Base-by-base conservation (phyloP, 371 early-diverging fungal genomes). In the Rhizopus delemar region DNA sequence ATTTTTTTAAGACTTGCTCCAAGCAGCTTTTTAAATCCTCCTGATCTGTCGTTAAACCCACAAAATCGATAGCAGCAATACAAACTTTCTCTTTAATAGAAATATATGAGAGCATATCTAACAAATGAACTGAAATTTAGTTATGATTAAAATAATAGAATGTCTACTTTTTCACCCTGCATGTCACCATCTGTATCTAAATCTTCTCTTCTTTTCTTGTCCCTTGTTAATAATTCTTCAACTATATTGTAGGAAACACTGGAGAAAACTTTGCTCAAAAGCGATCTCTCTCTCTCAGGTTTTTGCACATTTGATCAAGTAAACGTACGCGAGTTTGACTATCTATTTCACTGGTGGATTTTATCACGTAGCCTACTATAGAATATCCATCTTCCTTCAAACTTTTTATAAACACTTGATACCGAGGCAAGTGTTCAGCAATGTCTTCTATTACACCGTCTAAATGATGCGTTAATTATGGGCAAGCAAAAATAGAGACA, bases 11-110 rank as follows among this genome's bases (percentile, higher is more conserved):
- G 2, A 22, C 0, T 51, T n/a, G 34, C 51, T 35, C 33, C 35
- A 51, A 51, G 1, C 4, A 46, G 7, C 0, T 3, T 57, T 50
- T 38, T 65, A 60, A 51, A 59, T 51, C 58, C 12, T 57, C 54
- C 43, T 64, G 62, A 48, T 59, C 53, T 45, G 69, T 65, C 7
- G 70, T 70, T 68, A 75, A 68, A 53, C 46, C 63, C 38, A 36
- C 34, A 57, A 39, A 58, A 65, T 52, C 58, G 52, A 64, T 45
- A 49, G 38, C 54, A 39, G 59, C 54, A 62, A 59, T 53, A 41
- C 8, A 52, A 52, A 46, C 38, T 52, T 46, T 28, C 41, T 51
- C 13, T 29, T 36, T 33, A 13, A 46, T 45, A 55, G 38, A 22
- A 56, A 62, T 62, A 39, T 62, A 62, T 22, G 35, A 6, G 32